Base-by-base conservation (phyloP, 176 grass and related monocot genomes). In the Oryza meridionalis region DNA sequence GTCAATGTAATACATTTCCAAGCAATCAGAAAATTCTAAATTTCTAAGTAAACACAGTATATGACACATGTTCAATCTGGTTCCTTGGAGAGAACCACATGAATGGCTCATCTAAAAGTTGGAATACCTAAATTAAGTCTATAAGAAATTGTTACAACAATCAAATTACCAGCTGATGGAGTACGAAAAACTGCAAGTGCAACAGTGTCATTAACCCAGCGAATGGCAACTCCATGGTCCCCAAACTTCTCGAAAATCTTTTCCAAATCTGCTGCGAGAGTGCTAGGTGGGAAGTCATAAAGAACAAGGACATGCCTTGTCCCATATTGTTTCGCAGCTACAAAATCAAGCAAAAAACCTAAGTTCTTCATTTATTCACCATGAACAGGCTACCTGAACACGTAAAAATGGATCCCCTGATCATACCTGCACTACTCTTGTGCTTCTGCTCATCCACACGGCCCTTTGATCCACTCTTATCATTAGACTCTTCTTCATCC, bases 171-270 rank as follows among this genome's bases (percentile, higher is more conserved):
- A 85, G 83, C 65, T 88, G 89, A 84, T 12, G 96, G 91, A 9
- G 80, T 90, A 43, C 66, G 80, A 67, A 98, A 95, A 64, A 95
- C 96, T 58, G 93, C 96, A 84, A 98, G 96, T 47, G 96, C 89
- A 82, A 78, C 70, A 67, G 91, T 90, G 78, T 95, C 96, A 87
- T 93, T 95, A 59, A 95, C 75, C 96, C 96, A 95, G 31, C 89
- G 96, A 75, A 98, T 92, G 73, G 87, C 77, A 65, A 95, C 79
- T 51, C 81, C 89, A n/a, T 81, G 81, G 63, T 89, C 93, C 81
- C 85, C 91, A 71, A 88, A 92, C 67, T 84, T 90, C n/a, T 92
- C 87, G 72, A 95, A 93, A 75, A 93, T 84, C 77, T 71, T 93
- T 79, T 94, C 93, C 82, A 98, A 73, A 73, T 98, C 96, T 44